Base-by-base conservation (phyloP, 345 rosid genomes). In the Excoecaria agallocha region DNA sequence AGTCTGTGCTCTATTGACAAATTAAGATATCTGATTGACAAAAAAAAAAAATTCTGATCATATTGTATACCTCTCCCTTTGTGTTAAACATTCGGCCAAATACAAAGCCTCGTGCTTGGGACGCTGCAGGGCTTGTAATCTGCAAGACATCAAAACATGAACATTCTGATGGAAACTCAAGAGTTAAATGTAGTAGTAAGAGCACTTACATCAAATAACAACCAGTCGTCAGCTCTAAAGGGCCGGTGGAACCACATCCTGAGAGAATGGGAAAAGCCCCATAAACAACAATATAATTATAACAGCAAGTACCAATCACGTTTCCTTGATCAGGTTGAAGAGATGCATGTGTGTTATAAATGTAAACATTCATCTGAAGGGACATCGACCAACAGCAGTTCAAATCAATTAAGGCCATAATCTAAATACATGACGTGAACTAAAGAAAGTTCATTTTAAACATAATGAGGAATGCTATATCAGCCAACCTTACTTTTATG, bases 161-260 rank as follows among this genome's bases (percentile, higher is more conserved):
- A 50, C 19, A 15, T 37, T 75, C 59, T 66, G 46, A 20, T 22
- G 0, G 43, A 46, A 30, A n/a, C 19, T 30, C 22, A 38, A 20
- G 41, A 4, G 48, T 35, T 12, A 55, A 49, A 52, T 37, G 55
- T 16, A 65, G 24, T 16, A 65, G 24, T 7, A 56, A 43, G 22
- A 49, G 48, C 65, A 81, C 81, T 77, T 89, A 88, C 99, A 85
- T 83, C 96, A 77, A 82, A 95, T 51, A 95, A 82, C 58, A 95
- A 78, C 98, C 99, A 95, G 78, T 95, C 98, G 79, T 95, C 98
- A 22, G 98, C 98, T 83, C 90, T 90, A 43, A 90, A 52, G 17
- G 89, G 81, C 76, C 89, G 84, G 82, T 95, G 99, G 82, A 91
- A 95, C 96, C 98, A 93, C 88, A 95, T 87, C 89, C 98, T 95